phyloP scores from a whole-genome alignment of 129 eudicot species.

The Arctium minus region DNA sequence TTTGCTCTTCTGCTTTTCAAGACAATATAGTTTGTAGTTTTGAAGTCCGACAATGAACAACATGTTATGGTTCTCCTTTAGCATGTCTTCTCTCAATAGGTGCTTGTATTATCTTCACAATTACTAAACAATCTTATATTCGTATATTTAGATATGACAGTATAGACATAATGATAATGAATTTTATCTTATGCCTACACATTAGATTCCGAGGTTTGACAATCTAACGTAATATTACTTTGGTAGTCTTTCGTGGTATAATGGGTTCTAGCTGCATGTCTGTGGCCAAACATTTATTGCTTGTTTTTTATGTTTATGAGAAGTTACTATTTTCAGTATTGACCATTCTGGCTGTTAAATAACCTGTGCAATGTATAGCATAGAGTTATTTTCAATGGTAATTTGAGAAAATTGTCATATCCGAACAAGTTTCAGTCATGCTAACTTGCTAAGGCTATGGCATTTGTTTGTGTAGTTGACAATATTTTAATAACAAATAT shows the following conservation, averaged over 20 bases:
- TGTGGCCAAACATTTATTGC: neutral
- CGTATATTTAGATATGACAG: neutral
- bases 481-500: no score
- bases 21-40: neutral
- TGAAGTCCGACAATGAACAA: neutral
- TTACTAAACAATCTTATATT: no score
- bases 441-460: no score
- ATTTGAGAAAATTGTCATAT: neutral
- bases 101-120: no score
- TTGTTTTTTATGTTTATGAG: neutral
- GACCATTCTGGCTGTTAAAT: neutral
- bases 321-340: neutral
- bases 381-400: neutral
- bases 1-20: neutral
- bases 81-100: no score
- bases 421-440: no score
- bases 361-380: neutral
- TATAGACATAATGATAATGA: no score
- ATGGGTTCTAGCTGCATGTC: neutral
- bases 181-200: no score
- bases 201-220: neutral
- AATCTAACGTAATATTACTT: no score
- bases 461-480: no score
- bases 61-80: no score
- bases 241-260: neutral